phyloP scores from a whole-genome alignment of 306 rosid genomes.

The Prunus mongolica region DNA sequence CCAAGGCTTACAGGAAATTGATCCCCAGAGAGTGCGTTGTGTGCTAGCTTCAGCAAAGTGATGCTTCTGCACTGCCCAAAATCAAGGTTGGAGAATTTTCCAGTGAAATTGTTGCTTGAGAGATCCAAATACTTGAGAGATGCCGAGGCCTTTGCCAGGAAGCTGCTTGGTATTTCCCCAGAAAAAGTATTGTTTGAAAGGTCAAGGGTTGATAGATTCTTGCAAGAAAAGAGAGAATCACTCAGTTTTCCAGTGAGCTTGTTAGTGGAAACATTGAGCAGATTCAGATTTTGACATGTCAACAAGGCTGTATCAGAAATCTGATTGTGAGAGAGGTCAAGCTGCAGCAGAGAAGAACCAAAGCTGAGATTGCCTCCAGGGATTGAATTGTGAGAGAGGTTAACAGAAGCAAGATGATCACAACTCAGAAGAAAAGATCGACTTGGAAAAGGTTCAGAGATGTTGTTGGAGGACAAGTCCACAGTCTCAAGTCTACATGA shows the following conservation, averaged over 20 bases:
- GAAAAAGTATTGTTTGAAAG: constrained; percentile 44
- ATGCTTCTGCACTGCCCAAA: constrained; percentile 45
- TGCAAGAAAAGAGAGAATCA: constrained; percentile 20
- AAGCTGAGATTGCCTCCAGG: constrained; percentile 18
- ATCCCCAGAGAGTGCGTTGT: constrained; percentile 30
- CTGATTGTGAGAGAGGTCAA: constrained; percentile 52
- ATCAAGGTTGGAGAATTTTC: constrained; percentile 33
- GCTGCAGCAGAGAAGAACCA: constrained; percentile 34
- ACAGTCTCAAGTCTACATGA: constrained; percentile 39
- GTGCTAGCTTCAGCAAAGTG: constrained; percentile 35
- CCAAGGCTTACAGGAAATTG: constrained; percentile 42
- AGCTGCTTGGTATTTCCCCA: constrained; percentile 37
- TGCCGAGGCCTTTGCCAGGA: constrained; percentile 25
- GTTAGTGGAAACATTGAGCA: constrained; percentile 50
- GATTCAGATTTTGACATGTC: constrained; percentile 30
- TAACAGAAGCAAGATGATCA: constrained; percentile 27
- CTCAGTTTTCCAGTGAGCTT: constrained; percentile 40
- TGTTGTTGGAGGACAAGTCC: constrained; percentile 59
- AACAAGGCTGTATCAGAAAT: constrained; percentile 34
- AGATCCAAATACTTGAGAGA: constrained; percentile 49
- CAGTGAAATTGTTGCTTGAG: constrained; percentile 53
- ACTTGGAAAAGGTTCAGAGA: constrained; percentile 32
- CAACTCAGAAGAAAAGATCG: constrained; percentile 26
- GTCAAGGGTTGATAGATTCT: constrained; percentile 40
- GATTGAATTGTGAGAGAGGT: constrained; percentile 48